phyloP scores from a whole-genome alignment of 2,329 filamentous ascomycete genomes.

The Cercospora sp. region DNA sequence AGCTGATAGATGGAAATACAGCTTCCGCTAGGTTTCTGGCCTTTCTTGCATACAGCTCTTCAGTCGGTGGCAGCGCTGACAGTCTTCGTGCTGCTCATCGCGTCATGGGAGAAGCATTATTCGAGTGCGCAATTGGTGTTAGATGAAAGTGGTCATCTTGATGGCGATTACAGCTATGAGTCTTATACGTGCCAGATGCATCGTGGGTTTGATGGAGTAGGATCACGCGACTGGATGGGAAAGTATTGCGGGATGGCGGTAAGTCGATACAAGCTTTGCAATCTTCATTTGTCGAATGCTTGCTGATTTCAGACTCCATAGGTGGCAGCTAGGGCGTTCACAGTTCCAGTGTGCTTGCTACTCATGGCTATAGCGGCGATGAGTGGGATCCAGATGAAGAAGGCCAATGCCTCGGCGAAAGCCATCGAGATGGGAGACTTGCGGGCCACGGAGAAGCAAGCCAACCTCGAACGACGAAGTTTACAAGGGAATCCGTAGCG shows the following conservation, averaged over 20 bases:
- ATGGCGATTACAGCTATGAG: background rate
- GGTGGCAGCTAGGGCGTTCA: background rate
- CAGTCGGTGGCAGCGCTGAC: background rate
- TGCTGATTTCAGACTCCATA: background rate
- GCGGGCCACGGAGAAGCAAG: background rate
- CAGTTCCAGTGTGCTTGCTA: background rate
- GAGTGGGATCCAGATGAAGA: background rate
- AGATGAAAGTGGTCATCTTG: background rate
- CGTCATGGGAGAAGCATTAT: background rate
- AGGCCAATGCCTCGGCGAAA: background rate
- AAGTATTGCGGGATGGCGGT: background rate
- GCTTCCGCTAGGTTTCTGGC: background rate
- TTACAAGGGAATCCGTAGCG: background rate
- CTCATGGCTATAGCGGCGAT: background rate
- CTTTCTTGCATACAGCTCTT: background rate
- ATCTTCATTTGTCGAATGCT: background rate
- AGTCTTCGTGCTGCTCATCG: background rate
- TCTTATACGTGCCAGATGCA: background rate
- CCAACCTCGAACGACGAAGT: background rate
- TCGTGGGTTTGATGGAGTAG: background rate
- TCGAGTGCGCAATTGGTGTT: background rate
- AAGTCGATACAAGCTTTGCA: background rate
- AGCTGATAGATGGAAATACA: background rate
- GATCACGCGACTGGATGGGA: background rate
- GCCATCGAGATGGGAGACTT: background rate